Evolutionary conservation across 129 eudicot species (phyloP).

Genomic region (Chrysanthemum lavandulifolium): DNA sequence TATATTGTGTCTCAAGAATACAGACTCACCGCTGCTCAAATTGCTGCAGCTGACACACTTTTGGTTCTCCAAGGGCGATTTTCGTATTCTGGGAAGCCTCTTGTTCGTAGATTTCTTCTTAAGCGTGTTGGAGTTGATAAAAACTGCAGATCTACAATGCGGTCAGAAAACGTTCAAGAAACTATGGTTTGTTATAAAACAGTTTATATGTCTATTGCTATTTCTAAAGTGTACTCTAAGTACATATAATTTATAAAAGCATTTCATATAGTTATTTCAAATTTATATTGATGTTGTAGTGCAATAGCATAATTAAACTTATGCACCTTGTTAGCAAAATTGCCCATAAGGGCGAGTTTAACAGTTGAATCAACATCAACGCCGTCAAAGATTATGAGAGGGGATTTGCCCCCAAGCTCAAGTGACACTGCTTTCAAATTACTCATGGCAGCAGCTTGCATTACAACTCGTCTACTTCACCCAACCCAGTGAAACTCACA

Average conservation of each 20-base stretch:
- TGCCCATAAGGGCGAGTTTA: conserved; percentile 44
- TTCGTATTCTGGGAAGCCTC: conserved; percentile 66
- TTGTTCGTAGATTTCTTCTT: conserved; percentile 58
- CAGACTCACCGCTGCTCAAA: conserved; percentile 53
- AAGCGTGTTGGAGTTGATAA: conserved; percentile 52
- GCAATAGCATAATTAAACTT: neutral
- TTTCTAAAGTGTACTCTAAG: too few relatives aligned
- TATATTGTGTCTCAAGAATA: conserved; percentile 52
- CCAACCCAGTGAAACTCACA: conserved; percentile 79
- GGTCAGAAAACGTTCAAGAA: too few relatives aligned
- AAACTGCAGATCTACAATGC: conserved; percentile 26
- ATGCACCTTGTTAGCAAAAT: conserved; percentile 47
- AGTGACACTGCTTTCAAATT: conserved; percentile 69
- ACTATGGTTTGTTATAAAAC: too few relatives aligned
- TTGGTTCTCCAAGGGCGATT: conserved; percentile 65
- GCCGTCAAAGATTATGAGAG: conserved; percentile 66
- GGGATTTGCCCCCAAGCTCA: conserved; percentile 85
- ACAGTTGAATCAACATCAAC: conserved; percentile 63
- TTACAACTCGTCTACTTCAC: conserved; percentile 54
- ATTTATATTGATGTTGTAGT: too few relatives aligned
- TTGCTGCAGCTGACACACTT: conserved; percentile 64
- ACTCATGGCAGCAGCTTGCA: conserved; percentile 77
- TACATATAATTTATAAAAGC: too few relatives aligned
- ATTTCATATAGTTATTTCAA: too few relatives aligned
- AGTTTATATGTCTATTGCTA: too few relatives aligned